Conservation (phyloP, 2,329 filamentous ascomycete species). For the Clonostachys chloroleuca region DNA sequence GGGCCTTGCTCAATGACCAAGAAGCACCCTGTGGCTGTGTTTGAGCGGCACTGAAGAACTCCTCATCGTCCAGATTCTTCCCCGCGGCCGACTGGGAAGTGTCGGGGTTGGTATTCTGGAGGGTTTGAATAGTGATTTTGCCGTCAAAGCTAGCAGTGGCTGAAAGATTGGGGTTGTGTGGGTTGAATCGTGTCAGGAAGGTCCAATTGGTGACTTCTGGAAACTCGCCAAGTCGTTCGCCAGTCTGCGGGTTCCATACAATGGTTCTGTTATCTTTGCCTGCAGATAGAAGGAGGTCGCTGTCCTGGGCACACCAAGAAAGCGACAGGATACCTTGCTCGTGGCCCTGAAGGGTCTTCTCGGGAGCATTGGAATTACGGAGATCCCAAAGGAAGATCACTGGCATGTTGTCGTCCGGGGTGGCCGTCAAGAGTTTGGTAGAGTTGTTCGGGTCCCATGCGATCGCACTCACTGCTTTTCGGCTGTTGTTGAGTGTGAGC, state of each 20-base stretch:
- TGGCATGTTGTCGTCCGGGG: slow-evolving; percentile 82
- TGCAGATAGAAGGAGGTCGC: slow-evolving; percentile 82
- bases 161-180: slow-evolving; percentile 84
- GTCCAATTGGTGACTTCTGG: slow-evolving; percentile 99
- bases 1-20: slow-evolving; percentile 81
- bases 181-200: slow-evolving; percentile 92
- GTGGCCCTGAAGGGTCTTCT: slow-evolving; percentile 84
- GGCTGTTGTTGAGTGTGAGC: slow-evolving; percentile 89
- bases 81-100: slow-evolving; percentile 63
- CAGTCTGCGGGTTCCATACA: slow-evolving; percentile 93
- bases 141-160: slow-evolving; percentile 97
- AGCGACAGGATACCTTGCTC: slow-evolving; percentile 90
- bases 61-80: slow-evolving; percentile 77
- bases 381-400: slow-evolving; percentile 92
- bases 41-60: slow-evolving; percentile 94
- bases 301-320: slow-evolving; percentile 92
- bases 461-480: slow-evolving; percentile 91
- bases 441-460: slow-evolving; percentile 96
- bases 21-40: slow-evolving; percentile 85
- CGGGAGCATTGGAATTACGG: slow-evolving; percentile 91
- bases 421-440: slow-evolving; percentile 90
- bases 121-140: slow-evolving; percentile 88
- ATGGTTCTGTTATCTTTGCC: slow-evolving; percentile 96
- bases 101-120: slow-evolving; percentile 87
- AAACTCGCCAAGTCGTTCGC: slow-evolving; percentile 84